A percentile compares a stretch with the other conserved stretches of the same genome.
Evolutionary conservation across 2,329 filamentous ascomycete genomes (phyloP).

Genomic region (Shiraia sp.): DNA sequence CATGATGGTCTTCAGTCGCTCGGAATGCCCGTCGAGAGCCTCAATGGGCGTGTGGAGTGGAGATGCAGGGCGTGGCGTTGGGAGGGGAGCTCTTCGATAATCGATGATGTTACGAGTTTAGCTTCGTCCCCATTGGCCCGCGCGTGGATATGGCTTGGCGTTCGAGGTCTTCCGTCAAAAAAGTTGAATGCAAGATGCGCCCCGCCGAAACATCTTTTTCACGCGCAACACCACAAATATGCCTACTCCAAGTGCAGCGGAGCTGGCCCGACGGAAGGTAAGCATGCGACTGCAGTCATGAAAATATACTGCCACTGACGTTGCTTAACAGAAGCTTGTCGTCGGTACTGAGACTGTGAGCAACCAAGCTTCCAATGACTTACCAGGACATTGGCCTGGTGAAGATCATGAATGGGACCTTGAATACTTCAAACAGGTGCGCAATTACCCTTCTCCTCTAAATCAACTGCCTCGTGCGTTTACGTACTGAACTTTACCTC

Average conservation of each 20-base stretch:
- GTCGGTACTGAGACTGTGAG: conserved; percentile 90
- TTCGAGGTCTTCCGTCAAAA: conserved; percentile 23
- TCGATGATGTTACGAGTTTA: conserved; percentile 36
- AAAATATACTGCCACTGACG: conserved; percentile 5
- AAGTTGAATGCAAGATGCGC: conserved; percentile 24
- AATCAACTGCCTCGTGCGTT: background rate
- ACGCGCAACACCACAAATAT: conserved; percentile 40
- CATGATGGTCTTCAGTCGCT: conserved; percentile 58
- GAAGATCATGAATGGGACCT: conserved; percentile 84
- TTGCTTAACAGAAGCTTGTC: conserved; percentile 69
- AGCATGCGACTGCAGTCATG: conserved; percentile 24
- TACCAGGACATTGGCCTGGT: conserved; percentile 85
- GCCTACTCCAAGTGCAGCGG: conserved; percentile 52
- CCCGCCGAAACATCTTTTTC: conserved; percentile 22
- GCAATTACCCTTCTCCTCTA: conserved; percentile 5
- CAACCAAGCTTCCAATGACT: conserved; percentile 86
- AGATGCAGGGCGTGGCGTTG: conserved; percentile 38
- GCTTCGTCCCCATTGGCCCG: conserved; percentile 33
- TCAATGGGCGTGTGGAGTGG: conserved; percentile 42
- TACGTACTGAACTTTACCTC: conserved; percentile 5
- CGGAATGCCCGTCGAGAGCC: conserved; percentile 32
- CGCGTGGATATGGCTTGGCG: conserved; percentile 27
- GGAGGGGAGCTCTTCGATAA: conserved; percentile 30
- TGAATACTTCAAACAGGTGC: conserved; percentile 67
- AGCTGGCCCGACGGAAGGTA: conserved; percentile 66